Base-by-base conservation (phyloP, 164 flowering plant genomes). In the Vitis amurensis region DNA sequence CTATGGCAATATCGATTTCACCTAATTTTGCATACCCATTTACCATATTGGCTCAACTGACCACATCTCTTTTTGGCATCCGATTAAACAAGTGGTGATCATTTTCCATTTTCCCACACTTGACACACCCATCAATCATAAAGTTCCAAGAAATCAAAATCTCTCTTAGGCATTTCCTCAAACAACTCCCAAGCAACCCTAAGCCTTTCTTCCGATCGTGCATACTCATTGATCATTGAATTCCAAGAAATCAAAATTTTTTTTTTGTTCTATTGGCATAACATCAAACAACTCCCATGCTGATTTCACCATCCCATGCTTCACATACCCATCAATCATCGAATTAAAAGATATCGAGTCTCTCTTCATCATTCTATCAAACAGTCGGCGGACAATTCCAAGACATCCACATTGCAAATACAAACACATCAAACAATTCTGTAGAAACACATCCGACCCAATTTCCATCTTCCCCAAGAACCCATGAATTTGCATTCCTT, bases 161-260 rank as follows among this genome's bases (percentile, higher is more conserved):
- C 93, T 61, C 82, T 87, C 11, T 79, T 68, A 12, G 90, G 87
- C 90, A 89, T 87, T 73, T 68, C 67, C 72, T 77, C 78, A 67
- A 89, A 89, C 81, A 91, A 51, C 1, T 73, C 76, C 80, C 73
- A 64, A 56, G 93, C 89, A 12, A 64, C 4, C 27, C 59, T 71
- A 66, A 87, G 50, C 14, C 85, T 84, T 55, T 77, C 74, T 63
- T 62, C 78, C 2, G 59, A 62, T 51, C 71, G 81, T 17, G 77
- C 76, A 68, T 79, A 86, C 50, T 91, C 94, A 59, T 77, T 75
- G 55, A 91, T 71, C 87, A 89, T 79, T 0, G 87, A 84, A 73
- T 91, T 91, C 94, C 94, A 91, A 51, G 91, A 61, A 17, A 85
- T 81, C 75, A 80, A 71, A 73, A 84, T 87, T 82, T 55, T 85